phyloP scores from a whole-genome alignment of 768 basidiomycete species.

The Boletus rufocinnamomeus region DNA sequence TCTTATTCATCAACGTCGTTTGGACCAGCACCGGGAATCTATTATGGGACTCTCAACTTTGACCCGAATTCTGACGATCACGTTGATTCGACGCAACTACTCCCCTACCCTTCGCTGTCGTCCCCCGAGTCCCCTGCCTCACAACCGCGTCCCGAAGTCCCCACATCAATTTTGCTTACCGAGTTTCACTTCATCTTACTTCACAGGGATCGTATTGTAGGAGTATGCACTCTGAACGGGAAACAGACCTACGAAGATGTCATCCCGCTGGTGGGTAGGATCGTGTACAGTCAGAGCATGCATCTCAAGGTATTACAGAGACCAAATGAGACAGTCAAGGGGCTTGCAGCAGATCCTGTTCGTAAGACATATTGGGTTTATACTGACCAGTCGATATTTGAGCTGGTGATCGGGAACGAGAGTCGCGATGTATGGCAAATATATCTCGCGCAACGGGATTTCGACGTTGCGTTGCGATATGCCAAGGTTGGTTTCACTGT shows the following conservation, averaged over 20 bases:
- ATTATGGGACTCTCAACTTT: constrained; percentile 78
- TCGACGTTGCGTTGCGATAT: constrained; percentile 76
- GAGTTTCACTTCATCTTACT: constrained; percentile 92
- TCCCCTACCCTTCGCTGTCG: constrained; percentile 66
- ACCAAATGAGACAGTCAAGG: constrained; percentile 69
- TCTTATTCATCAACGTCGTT: constrained; percentile 2
- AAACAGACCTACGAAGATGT: constrained; percentile 80
- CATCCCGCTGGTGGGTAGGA: constrained; percentile 67
- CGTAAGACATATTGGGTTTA: constrained; percentile 94
- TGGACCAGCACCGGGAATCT: constrained; percentile 76
- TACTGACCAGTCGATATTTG: constrained; percentile 86
- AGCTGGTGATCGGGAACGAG: constrained; percentile 83
- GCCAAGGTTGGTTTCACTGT: constrained; percentile 60
- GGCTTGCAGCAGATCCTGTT: constrained; percentile 81
- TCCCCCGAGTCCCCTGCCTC: constrained; percentile 28
- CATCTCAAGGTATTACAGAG: constrained; percentile 49
- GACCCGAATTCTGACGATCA: constrained; percentile 68
- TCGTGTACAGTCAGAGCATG: background rate
- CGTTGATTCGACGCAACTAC: constrained; percentile 74
- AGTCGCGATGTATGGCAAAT: constrained; percentile 94
- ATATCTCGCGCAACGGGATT: constrained; percentile 76
- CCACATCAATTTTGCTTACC: constrained; percentile 79
- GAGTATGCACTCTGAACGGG: constrained; percentile 79
- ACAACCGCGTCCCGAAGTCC: constrained; percentile 42
- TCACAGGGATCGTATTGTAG: constrained; percentile 75